Percentiles rank a stretch among this genome's conserved stretches.
Conservation (phyloP, 352 stramenopile genomes). For the Pythium vanterpoolii region DNA sequence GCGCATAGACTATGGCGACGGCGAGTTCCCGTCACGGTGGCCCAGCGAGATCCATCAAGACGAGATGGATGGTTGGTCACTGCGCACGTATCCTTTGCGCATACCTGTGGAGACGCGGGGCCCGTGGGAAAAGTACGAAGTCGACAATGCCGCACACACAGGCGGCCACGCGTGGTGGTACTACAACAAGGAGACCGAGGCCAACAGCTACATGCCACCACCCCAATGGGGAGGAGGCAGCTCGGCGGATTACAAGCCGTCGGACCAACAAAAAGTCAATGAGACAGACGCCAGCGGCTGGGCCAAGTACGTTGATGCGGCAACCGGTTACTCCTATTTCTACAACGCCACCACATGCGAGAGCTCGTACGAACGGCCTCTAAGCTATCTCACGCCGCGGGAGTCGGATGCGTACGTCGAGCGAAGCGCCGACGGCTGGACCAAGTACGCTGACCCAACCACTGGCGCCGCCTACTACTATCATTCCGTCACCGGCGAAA, state of each 20-base stretch:
- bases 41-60: constrained; percentile 88
- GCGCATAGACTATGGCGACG: constrained; percentile 89
- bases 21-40: constrained; percentile 89
- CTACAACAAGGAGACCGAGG: constrained; percentile 67
- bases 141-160: constrained; percentile 17
- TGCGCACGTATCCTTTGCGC: constrained; percentile 53
- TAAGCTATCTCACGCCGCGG: constrained; percentile 24
- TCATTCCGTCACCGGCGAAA: constrained; percentile 69
- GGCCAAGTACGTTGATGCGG: constrained; percentile 23
- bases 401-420: constrained; percentile 34
- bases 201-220: constrained; percentile 41
- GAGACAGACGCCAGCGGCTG: constrained; percentile 19
- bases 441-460: constrained; percentile 43
- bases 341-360: constrained; percentile 44
- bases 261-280: constrained; percentile 11
- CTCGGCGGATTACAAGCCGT: background rate
- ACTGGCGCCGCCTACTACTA: constrained; percentile 74
- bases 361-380: constrained; percentile 20
- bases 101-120: constrained; percentile 39
- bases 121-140: constrained; percentile 61
- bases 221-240: constrained; percentile 29
- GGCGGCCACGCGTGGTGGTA: constrained; percentile 46
- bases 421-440: constrained; percentile 18
- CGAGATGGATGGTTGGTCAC: constrained; percentile 75
- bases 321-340: constrained; percentile 49